Conservation (phyloP, 2,329 filamentous ascomycete species). For the Falciphora oryzae region DNA sequence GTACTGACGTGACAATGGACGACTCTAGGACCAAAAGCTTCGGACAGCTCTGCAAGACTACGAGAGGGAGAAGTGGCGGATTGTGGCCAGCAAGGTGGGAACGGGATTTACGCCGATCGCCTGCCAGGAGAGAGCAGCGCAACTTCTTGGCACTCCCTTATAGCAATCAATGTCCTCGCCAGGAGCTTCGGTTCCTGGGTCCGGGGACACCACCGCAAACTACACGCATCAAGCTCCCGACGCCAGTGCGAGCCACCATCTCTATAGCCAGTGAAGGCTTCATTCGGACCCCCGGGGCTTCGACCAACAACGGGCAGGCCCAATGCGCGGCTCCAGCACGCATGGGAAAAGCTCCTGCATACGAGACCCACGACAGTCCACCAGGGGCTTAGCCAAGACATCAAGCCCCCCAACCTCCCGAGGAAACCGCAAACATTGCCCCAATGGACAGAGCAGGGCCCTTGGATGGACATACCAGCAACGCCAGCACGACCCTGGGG, state of each 20-base stretch:
- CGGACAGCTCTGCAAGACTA: constrained; percentile 74
- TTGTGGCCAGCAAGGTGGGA: constrained; percentile 85
- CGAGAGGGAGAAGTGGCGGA: constrained; percentile 89
- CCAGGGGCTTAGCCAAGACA: background rate
- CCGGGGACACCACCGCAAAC: constrained; percentile 37
- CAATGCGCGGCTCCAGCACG: background rate
- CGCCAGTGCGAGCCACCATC: constrained; percentile 10
- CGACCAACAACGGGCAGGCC: background rate
- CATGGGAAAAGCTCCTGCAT: background rate
- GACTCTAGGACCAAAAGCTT: constrained; percentile 65
- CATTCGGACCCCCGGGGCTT: background rate
- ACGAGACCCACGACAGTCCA: background rate
- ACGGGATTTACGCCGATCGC: constrained; percentile 82
- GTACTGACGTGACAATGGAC: constrained; percentile 6
- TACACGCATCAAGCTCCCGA: constrained; percentile 30
- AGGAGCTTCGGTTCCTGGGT: constrained; percentile 37
- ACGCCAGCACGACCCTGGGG: background rate
- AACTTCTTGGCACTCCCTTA: constrained; percentile 50
- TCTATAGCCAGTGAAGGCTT: background rate
- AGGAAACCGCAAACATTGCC: background rate
- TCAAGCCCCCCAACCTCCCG: background rate
- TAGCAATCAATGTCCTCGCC: constrained; percentile 52
- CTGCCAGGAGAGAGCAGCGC: constrained; percentile 73
- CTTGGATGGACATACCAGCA: background rate
- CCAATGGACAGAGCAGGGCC: background rate